Evolutionary conservation across 768 basidiomycete species (phyloP).

Genomic region (Tricholoma hemisulphureum): DNA sequence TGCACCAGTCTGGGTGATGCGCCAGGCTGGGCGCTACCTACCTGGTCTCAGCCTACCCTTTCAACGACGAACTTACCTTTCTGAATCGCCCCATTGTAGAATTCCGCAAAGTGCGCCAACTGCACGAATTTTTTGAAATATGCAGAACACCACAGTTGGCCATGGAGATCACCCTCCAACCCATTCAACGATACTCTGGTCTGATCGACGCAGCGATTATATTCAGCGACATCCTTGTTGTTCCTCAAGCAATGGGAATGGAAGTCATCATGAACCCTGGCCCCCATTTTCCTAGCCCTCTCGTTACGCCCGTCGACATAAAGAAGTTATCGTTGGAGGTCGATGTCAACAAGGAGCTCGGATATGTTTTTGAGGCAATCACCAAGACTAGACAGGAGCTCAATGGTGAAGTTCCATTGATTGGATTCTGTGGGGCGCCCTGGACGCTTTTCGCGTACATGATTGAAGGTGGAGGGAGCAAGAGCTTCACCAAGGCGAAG

Average conservation of each 20-base stretch:
- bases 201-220: constrained; percentile 95
- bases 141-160: constrained; percentile 92
- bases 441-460: constrained; percentile 99
- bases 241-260: constrained; percentile 98
- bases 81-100: constrained; percentile 46
- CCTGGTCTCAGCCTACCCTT: constrained; percentile 58
- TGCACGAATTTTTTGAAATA: constrained; percentile 92
- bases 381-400: constrained; percentile 78
- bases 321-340: constrained; percentile 58
- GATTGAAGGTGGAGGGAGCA: constrained; percentile 94
- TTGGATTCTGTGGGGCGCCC: constrained; percentile 96
- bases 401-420: constrained; percentile 87
- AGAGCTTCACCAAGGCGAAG: constrained; percentile 88
- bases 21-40: constrained; percentile 93
- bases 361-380: constrained; percentile 92
- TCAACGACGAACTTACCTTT: constrained; percentile 1
- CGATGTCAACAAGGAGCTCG: constrained; percentile 79
- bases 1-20: constrained; percentile 98
- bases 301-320: constrained; percentile 74
- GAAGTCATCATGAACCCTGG: constrained; percentile 92
- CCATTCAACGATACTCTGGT: constrained; percentile 82
- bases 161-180: constrained; percentile 87
- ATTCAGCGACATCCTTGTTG: constrained; percentile 96
- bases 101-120: constrained; percentile 81
- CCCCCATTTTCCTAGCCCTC: constrained; percentile 85